Base-by-base conservation (phyloP, 495 filamentous ascomycete species). In the Neurospora sp. region DNA sequence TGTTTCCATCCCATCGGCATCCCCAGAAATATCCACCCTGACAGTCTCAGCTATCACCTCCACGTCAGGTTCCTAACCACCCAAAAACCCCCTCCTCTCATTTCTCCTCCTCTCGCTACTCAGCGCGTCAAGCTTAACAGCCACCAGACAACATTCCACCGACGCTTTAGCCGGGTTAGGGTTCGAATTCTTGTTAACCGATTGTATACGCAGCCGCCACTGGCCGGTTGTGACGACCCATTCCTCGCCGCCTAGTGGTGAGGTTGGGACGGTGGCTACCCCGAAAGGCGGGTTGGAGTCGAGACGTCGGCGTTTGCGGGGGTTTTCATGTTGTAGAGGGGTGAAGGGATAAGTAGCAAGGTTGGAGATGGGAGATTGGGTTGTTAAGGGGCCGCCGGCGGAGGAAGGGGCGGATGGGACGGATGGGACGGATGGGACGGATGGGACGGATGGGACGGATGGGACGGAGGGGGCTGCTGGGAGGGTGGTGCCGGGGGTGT, bases 181-280 rank as follows among this genome's bases (percentile, higher is more conserved):
- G 5, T 15, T n/a, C 19, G n/a, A 2, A 74, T 83, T 80, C 74
- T 81, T 84, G 39, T 74, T 79, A 17, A 80, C 83, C 1, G 54
- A 62, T 75, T 92, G 90, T 31, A 97, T 89, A 21, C 89, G 84
- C 71, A 97, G 74, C 70, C 93, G 83, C 93, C 94, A 98, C 82
- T 95, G 94, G 1, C 91, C 94, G 21, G 84, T 91, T 69, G 85
- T 88, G 15, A 98, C 86, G 37, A 94, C 83, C 93, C 92, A 97
- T 54, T 89, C 87, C 15, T 80, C 78, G 39, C 43, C n/a, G 42
- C 72, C 69, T 8, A 66, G 28, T 1, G 28, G 54, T 4, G 54
- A 66, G 15, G 28, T 9, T 3, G 48, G 48, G 2, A 19, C 7
- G 42, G 13, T 38, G n/a, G 73, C 17, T 10, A 84, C 82, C 45